A percentile compares a stretch with the other conserved stretches of the same genome.
These are phyloP conservation scores for Spizellomyces punctatus DNA, from an alignment of 192 early-diverging fungal species.

Conservation along the genomic window DNA sequence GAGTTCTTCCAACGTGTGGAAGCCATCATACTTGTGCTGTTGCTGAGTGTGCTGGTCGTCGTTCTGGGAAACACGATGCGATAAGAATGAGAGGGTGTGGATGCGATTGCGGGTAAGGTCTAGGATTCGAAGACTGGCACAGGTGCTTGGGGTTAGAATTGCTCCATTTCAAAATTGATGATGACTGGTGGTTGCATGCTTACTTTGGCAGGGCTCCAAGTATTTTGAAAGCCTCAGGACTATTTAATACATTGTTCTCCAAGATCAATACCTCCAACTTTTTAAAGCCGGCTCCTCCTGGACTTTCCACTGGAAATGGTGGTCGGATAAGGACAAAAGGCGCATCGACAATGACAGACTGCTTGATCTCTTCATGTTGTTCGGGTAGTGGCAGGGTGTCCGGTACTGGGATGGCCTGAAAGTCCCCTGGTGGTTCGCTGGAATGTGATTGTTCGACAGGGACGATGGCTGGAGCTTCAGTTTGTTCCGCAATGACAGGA, in stretches of 20 bases:
- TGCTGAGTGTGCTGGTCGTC: background rate
- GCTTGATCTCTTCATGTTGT: too few species aligned
- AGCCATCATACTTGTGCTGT: conserved; percentile 44
- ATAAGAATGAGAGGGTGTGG: conserved; percentile 36
- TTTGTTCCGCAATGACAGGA: too few species aligned
- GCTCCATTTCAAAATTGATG: background rate
- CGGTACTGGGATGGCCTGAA: too few species aligned
- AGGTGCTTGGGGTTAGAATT: too few species aligned
- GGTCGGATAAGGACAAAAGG: background rate
- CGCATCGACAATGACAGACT: background rate
- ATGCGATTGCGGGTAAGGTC: conserved; percentile 48
- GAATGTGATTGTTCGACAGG: too few species aligned
- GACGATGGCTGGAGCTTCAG: too few species aligned
- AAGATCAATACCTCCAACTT: conserved; percentile 43
- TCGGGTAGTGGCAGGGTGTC: too few species aligned
- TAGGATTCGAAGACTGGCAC: conserved; percentile 41
- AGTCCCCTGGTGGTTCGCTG: too few species aligned
- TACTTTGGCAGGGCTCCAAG: conserved; percentile 50
- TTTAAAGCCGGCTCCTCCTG: conserved; percentile 38
- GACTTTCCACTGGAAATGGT: background rate
- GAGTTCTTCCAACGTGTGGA: conserved; percentile 46
- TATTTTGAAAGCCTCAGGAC: conserved; percentile 31
- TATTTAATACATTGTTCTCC: conserved; percentile 45
- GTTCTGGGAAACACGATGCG: background rate
- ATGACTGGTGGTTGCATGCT: conserved; percentile 1